Percentiles rank a stretch among this genome's conserved stretches.
These are phyloP conservation scores for Davidsoniella eucalypti DNA, from an alignment of 2,329 filamentous ascomycete genomes.

Conservation along the genomic window DNA sequence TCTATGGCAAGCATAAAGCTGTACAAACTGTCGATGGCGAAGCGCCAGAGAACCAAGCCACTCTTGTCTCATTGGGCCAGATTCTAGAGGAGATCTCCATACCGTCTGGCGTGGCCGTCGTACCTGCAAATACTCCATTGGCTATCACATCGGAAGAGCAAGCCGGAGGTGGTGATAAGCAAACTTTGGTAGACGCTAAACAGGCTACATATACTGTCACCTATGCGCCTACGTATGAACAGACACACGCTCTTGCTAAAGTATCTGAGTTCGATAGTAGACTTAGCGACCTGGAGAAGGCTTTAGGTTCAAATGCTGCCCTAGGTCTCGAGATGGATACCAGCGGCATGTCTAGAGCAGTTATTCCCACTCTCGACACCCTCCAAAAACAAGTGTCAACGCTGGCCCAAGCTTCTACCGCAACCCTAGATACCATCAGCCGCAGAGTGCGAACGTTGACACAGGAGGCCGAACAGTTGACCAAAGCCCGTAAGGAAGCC, in stretches of 20 bases:
- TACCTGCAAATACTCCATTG: background rate
- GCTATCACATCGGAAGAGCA: background rate
- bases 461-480: constrained; percentile 55
- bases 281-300: constrained; percentile 60
- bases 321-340: constrained; percentile 45
- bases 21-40: constrained; percentile 28
- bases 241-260: constrained; percentile 57
- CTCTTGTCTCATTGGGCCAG: constrained; percentile 52
- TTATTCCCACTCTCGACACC: constrained; percentile 66
- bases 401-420: constrained; percentile 54
- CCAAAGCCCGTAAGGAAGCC: constrained; percentile 46
- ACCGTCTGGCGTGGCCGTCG: constrained; percentile 15
- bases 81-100: constrained; percentile 49
- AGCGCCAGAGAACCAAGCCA: constrained; percentile 28
- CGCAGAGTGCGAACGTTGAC: constrained; percentile 53
- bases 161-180: constrained; percentile 14
- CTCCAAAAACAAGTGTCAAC: constrained; percentile 68
- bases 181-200: constrained; percentile 15
- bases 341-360: constrained; percentile 43
- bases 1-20: constrained; percentile 38
- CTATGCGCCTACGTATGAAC: constrained; percentile 46
- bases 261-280: constrained; percentile 78
- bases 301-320: constrained; percentile 60
- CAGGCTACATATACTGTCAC: constrained; percentile 45
- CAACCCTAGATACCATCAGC: constrained; percentile 56